A percentile compares a stretch with the other conserved stretches of the same genome.
Evolutionary conservation across 805 yeast species (phyloP).

Genomic region (Candida palmyrensis): DNA sequence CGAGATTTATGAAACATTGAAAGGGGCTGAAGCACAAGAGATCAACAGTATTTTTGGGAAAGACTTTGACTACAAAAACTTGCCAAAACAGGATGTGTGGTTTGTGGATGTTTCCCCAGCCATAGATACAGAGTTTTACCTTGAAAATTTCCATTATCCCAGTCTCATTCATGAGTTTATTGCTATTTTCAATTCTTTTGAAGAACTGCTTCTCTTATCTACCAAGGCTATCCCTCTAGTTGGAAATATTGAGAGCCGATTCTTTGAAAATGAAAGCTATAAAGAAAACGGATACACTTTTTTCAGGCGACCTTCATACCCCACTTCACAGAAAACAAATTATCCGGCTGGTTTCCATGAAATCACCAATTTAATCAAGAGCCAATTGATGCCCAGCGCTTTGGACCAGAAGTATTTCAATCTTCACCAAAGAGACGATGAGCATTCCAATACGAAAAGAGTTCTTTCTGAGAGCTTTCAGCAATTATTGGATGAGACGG

Average conservation of each 20-base stretch:
- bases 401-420: slow-evolving; percentile 16
- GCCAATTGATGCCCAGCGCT: slow-evolving; percentile 15
- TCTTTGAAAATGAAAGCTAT: slow-evolving; percentile 17
- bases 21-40: no score
- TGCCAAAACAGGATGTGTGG: slow-evolving; percentile 17
- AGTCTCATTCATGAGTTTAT: slow-evolving; percentile 8
- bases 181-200: slow-evolving; percentile 28
- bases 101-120: slow-evolving; percentile 21
- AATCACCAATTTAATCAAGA: slow-evolving; percentile 17
- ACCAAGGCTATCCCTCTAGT: slow-evolving; percentile 23
- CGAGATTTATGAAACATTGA: no score
- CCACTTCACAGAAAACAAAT: slow-evolving; percentile 12
- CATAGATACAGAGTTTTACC: slow-evolving; percentile 11
- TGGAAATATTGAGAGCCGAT: slow-evolving; percentile 8
- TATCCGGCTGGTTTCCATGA: slow-evolving; percentile 27
- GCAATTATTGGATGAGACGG: slow-evolving; percentile 21
- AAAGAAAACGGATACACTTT: slow-evolving; percentile 19
- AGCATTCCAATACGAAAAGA: slow-evolving; percentile 8
- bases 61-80: slow-evolving; percentile 9
- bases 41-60: not conserved
- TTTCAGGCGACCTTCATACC: slow-evolving; percentile 23
- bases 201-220: slow-evolving; percentile 22
- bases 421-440: slow-evolving; percentile 7
- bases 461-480: slow-evolving; percentile 18
- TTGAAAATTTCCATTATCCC: slow-evolving; percentile 9